phyloP scores from a whole-genome alignment of 2,329 filamentous ascomycete species.

The Arthrinium puccinioides region DNA sequence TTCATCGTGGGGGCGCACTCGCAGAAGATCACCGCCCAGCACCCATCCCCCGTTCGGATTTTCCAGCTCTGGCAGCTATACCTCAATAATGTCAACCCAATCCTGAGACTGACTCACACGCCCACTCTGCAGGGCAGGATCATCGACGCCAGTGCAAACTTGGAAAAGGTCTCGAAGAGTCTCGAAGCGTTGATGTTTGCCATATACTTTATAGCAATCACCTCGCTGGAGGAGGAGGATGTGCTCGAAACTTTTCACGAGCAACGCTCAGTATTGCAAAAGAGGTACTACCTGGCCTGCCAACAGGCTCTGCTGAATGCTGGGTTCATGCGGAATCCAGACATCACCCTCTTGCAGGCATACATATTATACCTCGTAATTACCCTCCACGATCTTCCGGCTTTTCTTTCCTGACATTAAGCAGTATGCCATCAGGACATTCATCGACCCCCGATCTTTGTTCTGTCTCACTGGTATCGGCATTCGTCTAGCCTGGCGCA shows the following conservation, averaged over 20 bases:
- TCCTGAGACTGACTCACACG: constrained; percentile 62
- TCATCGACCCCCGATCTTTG: constrained; percentile 52
- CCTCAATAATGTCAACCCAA: constrained; percentile 60
- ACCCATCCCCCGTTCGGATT: constrained; percentile 51
- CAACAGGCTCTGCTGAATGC: constrained; percentile 62
- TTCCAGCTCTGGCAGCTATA: constrained; percentile 64
- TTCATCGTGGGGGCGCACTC: constrained; percentile 43
- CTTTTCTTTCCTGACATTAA: constrained; percentile 22
- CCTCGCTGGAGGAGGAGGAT: constrained; percentile 49
- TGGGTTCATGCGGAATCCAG: constrained; percentile 58
- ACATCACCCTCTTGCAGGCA: constrained; percentile 60
- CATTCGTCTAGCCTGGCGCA: constrained; percentile 59
- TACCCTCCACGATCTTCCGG: no score
- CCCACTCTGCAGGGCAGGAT: constrained; percentile 59
- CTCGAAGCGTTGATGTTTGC: constrained; percentile 64
- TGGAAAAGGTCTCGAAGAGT: constrained; percentile 44
- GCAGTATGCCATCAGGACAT: constrained; percentile 49
- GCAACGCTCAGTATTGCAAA: constrained; percentile 40
- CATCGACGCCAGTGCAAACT: constrained; percentile 51
- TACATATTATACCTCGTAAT: constrained; percentile 59
- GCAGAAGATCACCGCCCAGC: constrained; percentile 35
- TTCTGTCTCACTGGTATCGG: constrained; percentile 58
- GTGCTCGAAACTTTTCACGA: constrained; percentile 45
- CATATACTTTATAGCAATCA: constrained; percentile 53
- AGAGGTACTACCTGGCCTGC: constrained; percentile 47